Evolutionary conservation across 495 filamentous ascomycete species (phyloP).

Genomic region (Aspergillus carlsbadensis): DNA sequence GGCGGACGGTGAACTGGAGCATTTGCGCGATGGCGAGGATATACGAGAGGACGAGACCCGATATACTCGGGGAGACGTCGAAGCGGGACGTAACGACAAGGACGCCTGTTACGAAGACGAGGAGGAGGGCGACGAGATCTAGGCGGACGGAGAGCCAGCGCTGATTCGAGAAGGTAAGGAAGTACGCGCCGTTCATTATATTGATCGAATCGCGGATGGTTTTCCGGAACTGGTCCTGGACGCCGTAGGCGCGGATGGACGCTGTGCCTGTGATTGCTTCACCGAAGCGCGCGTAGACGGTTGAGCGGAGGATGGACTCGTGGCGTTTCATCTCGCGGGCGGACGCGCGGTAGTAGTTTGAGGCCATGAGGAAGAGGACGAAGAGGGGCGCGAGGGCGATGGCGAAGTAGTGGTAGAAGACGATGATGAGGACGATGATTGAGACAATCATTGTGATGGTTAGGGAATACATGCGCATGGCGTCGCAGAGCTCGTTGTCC

Average conservation of each 20-base stretch:
- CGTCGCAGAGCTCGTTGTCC: slow-evolving; percentile 87
- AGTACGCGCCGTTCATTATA: slow-evolving; percentile 91
- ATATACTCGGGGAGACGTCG: slow-evolving; percentile 77
- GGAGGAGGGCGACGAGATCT: slow-evolving; percentile 74
- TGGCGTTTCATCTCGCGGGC: slow-evolving; percentile 93
- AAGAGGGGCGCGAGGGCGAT: slow-evolving; percentile 84
- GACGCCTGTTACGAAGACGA: slow-evolving; percentile 86
- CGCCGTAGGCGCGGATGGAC: slow-evolving; percentile 84
- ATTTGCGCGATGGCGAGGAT: slow-evolving; percentile 93
- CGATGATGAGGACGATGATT: slow-evolving; percentile 84
- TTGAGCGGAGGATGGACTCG: slow-evolving; percentile 82
- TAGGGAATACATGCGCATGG: slow-evolving; percentile 90
- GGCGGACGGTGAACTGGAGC: slow-evolving; percentile 92
- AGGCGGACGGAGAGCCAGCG: slow-evolving; percentile 85
- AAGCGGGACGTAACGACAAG: slow-evolving; percentile 95
- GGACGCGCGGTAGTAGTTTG: slow-evolving; percentile 85
- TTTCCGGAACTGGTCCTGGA: slow-evolving; percentile 68
- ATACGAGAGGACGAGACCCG: slow-evolving; percentile 85
- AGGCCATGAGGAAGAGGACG: slow-evolving; percentile 76
- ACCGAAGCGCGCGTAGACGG: slow-evolving; percentile 86
- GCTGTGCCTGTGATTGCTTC: slow-evolving; percentile 83
- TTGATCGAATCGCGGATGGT: slow-evolving; percentile 73
- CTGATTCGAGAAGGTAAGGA: slow-evolving; percentile 90
- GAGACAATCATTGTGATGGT: slow-evolving; percentile 75
- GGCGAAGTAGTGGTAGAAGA: slow-evolving; percentile 91